Base-by-base conservation (phyloP, 768 basidiomycete species). In the Mycena maculata region DNA sequence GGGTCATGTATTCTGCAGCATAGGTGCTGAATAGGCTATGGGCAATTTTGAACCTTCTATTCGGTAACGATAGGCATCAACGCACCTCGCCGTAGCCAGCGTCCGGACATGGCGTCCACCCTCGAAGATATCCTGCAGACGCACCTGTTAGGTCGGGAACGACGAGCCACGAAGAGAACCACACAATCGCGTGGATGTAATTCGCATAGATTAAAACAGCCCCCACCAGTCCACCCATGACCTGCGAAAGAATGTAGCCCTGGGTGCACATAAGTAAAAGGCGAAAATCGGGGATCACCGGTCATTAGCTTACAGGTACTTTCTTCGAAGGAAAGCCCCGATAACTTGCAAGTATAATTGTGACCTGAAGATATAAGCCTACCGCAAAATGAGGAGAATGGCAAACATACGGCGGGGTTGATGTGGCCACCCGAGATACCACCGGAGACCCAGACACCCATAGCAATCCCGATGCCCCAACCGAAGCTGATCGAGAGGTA, bases 301-400 rank as follows among this genome's bases (percentile, higher is more conserved):
- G 16, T 27, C 13, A 28, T n/a, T 11, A 9, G 53, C 61, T 68
- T 75, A 81, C 71, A 0, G 93, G 93, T 0, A 93, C 93, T 75
- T 94, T 94, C 70, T 83, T 84, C 90, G 91, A 91, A 0, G 93
- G 92, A 77, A 95, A 94, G 49, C 83, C 84, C 68, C 93, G 87
- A 76, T 88, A 88, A 3, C 86, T 81, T 6, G 91, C 91, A 48
- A 93, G 72, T 16, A 87, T 84, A 55, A 95, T 77, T 18, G 93
- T 95, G 25, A 94, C 84, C 89, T 52, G 52, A 27, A 39, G 28
- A 42, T 36, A 5, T 4, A 2, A 55, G 36, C 5, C 44, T 39
- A 25, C n/a, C n/a, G 42, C 12, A 39, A 44, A 30, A 39, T 53
- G 15, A 36, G 25, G 22, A 54, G 42, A 31, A 13, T 5, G 30